Evolutionary conservation across 2,329 filamentous ascomycete genomes (phyloP), one percentile per base, ranked within the genome.

Genomic region (Lasiodiplodia gonubiensis): DNA sequence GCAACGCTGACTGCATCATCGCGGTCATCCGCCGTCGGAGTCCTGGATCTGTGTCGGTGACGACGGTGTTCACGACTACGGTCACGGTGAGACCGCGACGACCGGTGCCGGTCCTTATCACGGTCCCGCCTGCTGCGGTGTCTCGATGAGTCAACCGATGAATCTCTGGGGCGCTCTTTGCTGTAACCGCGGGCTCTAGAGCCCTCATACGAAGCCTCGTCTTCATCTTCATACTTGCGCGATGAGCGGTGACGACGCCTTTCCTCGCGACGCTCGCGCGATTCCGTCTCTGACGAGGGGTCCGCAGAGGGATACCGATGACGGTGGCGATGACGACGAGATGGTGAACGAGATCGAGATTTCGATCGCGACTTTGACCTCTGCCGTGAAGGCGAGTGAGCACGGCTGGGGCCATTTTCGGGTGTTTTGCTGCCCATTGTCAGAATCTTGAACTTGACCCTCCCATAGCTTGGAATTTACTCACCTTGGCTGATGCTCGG

Each of bases 111-210:
- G 5, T 79, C 76, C 67, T 79, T 81, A 1, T 79, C 67, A 8
- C 64, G 61, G 48, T 77, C 80, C 35, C 77, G 75, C 27, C 80
- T 88, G 71, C 88, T 88, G 69, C 88, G 86, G 72, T 89, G 86
- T 70, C 85, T 87, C 46, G 79, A 79, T 11, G 61, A 66, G 52
- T 66, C 64, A 1, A 86, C 86, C 2, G 91, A 92, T 5, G 84
- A 84, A 5, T 90, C 92, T 67, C 90, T 85, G 0, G 89, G 88
- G 61, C 86, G 85, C 57, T 88, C 85, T 14, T 78, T 76, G 23
- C 73, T 73, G 57, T 61, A 46, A 14, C 30, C 69, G 7, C n/a
- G 73, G 70, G 69, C 80, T 77, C 52, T 79, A 76, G 73, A 70
- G 60, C 83, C 81, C 21, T 85, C 85, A n/a, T 76, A 74, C 12